A percentile compares a stretch with the other conserved stretches of the same genome.
Evolutionary conservation across 192 early-diverging fungal genomes (phyloP).

Genomic region (Coemansia sp.): DNA sequence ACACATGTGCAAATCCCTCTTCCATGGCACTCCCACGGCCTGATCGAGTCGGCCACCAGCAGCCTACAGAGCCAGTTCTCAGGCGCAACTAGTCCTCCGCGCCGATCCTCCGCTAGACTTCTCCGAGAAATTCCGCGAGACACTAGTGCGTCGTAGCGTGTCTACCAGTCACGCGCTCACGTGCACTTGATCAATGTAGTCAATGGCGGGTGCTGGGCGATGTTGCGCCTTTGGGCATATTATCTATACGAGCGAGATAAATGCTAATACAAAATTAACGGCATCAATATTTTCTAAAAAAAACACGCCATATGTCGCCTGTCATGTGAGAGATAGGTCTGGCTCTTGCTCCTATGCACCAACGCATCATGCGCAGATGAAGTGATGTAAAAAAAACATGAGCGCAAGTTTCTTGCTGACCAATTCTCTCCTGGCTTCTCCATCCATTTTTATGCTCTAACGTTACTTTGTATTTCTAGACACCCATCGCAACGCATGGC

Average conservation of each 20-base stretch:
- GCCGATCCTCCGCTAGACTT: background rate
- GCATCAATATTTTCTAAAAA: background rate
- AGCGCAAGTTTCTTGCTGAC: background rate
- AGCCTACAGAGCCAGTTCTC: background rate
- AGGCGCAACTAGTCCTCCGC: background rate
- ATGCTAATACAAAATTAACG: background rate
- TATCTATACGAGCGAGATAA: background rate
- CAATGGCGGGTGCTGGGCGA: background rate
- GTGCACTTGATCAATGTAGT: background rate
- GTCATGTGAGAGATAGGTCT: too few relatives aligned
- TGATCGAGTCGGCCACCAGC: background rate
- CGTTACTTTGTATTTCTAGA: background rate
- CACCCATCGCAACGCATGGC: conserved; percentile 1
- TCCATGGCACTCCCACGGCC: background rate
- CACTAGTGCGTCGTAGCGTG: background rate
- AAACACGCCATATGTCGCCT: background rate
- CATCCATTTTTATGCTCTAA: background rate
- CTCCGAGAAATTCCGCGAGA: background rate
- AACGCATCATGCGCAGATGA: too few relatives aligned
- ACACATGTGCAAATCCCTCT: background rate
- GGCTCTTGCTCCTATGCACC: background rate
- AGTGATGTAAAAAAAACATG: too few relatives aligned
- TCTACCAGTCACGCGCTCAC: background rate
- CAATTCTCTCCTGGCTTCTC: background rate
- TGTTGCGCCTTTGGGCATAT: background rate